Conservation (phyloP, 1,284 basidiomycete genomes). For the Coniophora puteana region DNA sequence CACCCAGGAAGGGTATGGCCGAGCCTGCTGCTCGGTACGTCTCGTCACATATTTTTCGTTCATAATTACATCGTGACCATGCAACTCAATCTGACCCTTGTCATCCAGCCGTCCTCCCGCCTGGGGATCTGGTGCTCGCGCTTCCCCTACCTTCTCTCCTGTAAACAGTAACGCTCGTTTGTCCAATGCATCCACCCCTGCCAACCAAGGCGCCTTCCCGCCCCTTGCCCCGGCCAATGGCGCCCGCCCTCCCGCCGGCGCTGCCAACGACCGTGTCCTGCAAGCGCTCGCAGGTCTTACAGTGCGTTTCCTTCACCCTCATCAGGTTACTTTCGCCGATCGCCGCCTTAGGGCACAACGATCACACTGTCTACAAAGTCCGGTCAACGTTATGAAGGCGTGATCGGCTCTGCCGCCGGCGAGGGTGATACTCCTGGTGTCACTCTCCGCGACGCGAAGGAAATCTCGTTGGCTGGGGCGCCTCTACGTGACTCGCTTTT, state of each 20-base stretch:
- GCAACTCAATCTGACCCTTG: constrained; percentile 5
- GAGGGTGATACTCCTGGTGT: constrained; percentile 71
- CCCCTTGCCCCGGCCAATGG: constrained; percentile 48
- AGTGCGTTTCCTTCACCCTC: constrained; percentile 37
- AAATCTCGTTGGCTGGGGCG: constrained; percentile 56
- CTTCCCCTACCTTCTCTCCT: constrained; percentile 65
- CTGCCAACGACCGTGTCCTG: constrained; percentile 51
- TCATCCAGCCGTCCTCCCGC: constrained; percentile 49
- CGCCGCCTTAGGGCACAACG: constrained; percentile 56
- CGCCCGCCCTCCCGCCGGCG: constrained; percentile 36
- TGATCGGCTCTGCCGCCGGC: constrained; percentile 53
- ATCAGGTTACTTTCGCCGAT: constrained; percentile 16
- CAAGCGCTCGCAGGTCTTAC: constrained; percentile 61
- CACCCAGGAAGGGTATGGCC: constrained; percentile 50
- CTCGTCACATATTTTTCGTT: constrained; percentile 13
- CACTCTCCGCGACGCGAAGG: constrained; percentile 71
- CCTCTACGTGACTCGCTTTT: constrained; percentile 67
- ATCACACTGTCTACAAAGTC: constrained; percentile 69
- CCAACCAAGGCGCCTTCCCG: constrained; percentile 42
- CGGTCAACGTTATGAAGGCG: constrained; percentile 65
- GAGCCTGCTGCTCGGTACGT: constrained; percentile 56
- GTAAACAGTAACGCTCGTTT: constrained; percentile 45
- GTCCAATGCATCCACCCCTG: constrained; percentile 36
- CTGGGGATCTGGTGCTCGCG: constrained; percentile 56
- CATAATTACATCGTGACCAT: constrained; percentile 11